A percentile compares a stretch with the other conserved stretches of the same genome.
These are phyloP conservation scores for Hsuehochloa calcarea DNA, from an alignment of 176 grass and related monocot species.

Conservation along the genomic window DNA sequence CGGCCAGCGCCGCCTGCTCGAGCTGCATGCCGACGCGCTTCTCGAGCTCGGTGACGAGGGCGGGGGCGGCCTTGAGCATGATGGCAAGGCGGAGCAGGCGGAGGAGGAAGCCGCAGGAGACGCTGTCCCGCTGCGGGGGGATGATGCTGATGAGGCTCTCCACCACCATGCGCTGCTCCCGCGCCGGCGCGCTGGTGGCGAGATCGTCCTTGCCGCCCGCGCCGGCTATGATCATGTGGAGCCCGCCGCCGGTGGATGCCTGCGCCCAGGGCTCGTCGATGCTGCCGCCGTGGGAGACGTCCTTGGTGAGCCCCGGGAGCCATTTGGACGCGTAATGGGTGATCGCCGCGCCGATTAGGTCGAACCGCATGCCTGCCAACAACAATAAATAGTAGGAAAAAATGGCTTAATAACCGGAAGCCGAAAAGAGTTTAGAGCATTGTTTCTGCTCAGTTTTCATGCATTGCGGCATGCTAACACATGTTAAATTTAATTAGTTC, in stretches of 20 bases:
- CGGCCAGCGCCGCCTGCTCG: conserved; percentile 62
- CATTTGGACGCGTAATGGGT: conserved; percentile 87
- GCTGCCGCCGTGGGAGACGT: conserved; percentile 27
- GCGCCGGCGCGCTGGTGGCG: conserved; percentile 37
- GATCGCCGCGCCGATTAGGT: conserved; percentile 86
- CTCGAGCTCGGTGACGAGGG: conserved; percentile 93
- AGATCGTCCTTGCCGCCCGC: conserved; percentile 59
- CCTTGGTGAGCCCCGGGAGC: conserved; percentile 74
- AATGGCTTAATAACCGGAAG: not conserved
- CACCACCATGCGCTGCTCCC: conserved; percentile 95
- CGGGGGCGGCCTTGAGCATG: conserved; percentile 79
- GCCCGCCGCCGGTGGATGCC: conserved; percentile 39
- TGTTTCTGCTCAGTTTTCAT: not conserved
- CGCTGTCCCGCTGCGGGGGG: conserved; percentile 83
- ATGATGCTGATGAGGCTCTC: conserved; percentile 98
- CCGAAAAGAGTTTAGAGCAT: not conserved
- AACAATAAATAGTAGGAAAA: not conserved
- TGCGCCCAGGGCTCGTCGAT: conserved; percentile 40
- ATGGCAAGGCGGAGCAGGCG: conserved; percentile 74
- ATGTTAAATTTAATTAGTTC: not conserved
- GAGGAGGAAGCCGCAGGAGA: conserved; percentile 88
- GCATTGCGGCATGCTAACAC: not conserved
- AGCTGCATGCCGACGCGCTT: conserved; percentile 98
- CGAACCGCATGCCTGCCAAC: conserved; percentile 63
- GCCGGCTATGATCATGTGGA: conserved; percentile 81